Evolutionary conservation across 768 basidiomycete species (phyloP).

Genomic region (Serendipita vermifera): DNA sequence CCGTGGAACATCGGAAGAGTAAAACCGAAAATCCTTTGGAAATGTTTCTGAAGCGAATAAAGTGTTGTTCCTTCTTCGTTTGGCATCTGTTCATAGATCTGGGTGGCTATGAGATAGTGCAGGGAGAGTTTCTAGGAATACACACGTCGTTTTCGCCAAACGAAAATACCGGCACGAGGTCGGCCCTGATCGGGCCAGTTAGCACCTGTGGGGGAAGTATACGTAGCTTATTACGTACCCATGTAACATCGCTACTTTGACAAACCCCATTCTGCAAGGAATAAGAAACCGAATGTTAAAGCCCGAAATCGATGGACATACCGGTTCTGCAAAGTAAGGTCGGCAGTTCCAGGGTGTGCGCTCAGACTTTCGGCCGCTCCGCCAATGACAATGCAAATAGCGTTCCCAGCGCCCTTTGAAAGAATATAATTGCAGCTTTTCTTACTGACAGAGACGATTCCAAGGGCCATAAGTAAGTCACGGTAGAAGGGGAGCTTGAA

Average conservation of each 20-base stretch:
- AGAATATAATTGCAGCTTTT: conserved; percentile 83
- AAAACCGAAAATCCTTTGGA: conserved; percentile 88
- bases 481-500: conserved; percentile 90
- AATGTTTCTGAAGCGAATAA: conserved; percentile 76
- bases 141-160: conserved; percentile 97
- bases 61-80: conserved; percentile 86
- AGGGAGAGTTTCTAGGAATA: conserved; percentile 12
- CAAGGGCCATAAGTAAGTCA: conserved; percentile 74
- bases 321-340: conserved; percentile 66
- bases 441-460: conserved; percentile 88
- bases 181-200: conserved; percentile 45
- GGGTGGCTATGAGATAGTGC: conserved; percentile 9
- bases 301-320: too few species aligned
- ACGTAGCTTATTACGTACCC: conserved; percentile 36
- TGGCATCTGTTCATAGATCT: conserved; percentile 97
- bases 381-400: conserved; percentile 91
- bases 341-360: conserved; percentile 94
- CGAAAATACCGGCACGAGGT: conserved; percentile 93
- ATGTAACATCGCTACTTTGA: conserved; percentile 84
- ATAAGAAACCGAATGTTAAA: too few species aligned
- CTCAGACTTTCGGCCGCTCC: conserved; percentile 91
- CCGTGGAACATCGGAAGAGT: conserved; percentile 97
- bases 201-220: neutral
- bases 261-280: conserved; percentile 75
- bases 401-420: conserved; percentile 40